Conservation (phyloP, 495 filamentous ascomycete genomes). For the Penicillium silybi region DNA sequence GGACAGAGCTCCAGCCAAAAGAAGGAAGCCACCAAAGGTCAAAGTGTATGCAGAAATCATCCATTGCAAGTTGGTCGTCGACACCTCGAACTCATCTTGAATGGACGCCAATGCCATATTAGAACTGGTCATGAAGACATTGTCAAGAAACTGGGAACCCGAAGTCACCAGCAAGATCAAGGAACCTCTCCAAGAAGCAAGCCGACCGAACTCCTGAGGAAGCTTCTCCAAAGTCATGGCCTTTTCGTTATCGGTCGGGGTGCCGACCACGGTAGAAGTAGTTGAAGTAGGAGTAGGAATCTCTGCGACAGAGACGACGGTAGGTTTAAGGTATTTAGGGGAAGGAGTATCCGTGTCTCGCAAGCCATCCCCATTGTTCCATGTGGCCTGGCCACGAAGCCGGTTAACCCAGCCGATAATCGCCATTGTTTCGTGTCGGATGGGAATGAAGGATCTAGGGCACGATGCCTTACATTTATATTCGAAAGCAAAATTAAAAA, state of each 20-base stretch:
- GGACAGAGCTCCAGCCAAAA: conserved; percentile 32
- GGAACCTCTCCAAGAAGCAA: conserved; percentile 30
- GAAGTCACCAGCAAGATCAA: conserved; percentile 36
- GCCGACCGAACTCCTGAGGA: conserved; percentile 24
- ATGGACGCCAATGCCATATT: conserved; percentile 36
- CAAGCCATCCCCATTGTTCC: conserved; percentile 3
- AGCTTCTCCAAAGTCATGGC: conserved; percentile 20
- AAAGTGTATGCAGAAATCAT: conserved; percentile 40
- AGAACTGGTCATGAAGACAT: conserved; percentile 39
- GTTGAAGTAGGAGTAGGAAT: conserved; percentile 6
- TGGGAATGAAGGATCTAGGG: background rate
- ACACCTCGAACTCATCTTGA: conserved; percentile 32
- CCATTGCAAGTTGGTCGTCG: conserved; percentile 34
- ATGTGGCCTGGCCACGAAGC: conserved; percentile 8
- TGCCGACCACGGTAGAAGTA: conserved; percentile 9
- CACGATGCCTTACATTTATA: conserved; percentile 6
- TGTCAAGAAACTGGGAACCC: conserved; percentile 37
- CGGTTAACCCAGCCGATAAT: conserved; percentile 14
- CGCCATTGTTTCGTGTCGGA: conserved; percentile 6
- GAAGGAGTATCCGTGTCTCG: background rate
- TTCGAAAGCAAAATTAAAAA: background rate
- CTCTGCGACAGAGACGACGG: conserved; percentile 18
- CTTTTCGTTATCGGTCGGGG: conserved; percentile 19
- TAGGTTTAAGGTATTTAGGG: conserved; percentile 18
- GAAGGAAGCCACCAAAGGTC: conserved; percentile 34